Evolutionary conservation across 1,284 basidiomycete species (phyloP).

Genomic region (Bondarzewia mesenterica): DNA sequence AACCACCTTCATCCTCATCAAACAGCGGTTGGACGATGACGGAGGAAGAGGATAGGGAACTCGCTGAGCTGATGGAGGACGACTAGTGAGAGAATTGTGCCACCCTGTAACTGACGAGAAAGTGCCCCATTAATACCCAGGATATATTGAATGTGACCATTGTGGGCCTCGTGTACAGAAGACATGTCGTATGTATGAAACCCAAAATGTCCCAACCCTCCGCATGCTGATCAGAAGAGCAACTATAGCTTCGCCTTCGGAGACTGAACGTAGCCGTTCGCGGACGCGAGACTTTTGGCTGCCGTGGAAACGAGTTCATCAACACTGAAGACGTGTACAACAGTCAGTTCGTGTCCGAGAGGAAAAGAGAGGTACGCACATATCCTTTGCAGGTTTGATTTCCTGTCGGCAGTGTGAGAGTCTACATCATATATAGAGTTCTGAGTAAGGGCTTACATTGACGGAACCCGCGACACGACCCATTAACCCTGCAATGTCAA

Average conservation of each 20-base stretch:
- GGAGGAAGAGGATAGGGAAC: slow-evolving; percentile 73
- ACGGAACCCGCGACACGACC: slow-evolving; percentile 80
- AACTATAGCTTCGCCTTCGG: slow-evolving; percentile 36
- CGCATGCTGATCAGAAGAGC: neutral
- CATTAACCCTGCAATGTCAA: slow-evolving; percentile 60
- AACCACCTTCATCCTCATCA: slow-evolving; percentile 16
- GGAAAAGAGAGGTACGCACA: slow-evolving; percentile 37
- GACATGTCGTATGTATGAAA: neutral
- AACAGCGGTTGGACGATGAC: slow-evolving; percentile 35
- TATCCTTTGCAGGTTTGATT: slow-evolving; percentile 74
- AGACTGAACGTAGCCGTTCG: slow-evolving; percentile 21
- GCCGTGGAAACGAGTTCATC: slow-evolving; percentile 64
- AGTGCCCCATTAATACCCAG: too few species aligned
- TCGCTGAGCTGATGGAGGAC: slow-evolving; percentile 70
- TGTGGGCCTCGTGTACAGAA: neutral
- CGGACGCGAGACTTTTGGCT: slow-evolving; percentile 33
- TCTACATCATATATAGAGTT: neutral
- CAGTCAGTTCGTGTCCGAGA: neutral
- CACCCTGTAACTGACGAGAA: too few species aligned
- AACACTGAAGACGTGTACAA: slow-evolving; percentile 32
- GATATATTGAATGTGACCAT: too few species aligned
- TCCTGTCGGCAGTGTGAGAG: slow-evolving; percentile 31
- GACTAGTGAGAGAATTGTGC: too few species aligned
- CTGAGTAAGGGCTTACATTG: slow-evolving; percentile 31
- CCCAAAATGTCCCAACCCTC: neutral